Base-by-base conservation (phyloP, 768 basidiomycete species). In the Russula virescens region DNA sequence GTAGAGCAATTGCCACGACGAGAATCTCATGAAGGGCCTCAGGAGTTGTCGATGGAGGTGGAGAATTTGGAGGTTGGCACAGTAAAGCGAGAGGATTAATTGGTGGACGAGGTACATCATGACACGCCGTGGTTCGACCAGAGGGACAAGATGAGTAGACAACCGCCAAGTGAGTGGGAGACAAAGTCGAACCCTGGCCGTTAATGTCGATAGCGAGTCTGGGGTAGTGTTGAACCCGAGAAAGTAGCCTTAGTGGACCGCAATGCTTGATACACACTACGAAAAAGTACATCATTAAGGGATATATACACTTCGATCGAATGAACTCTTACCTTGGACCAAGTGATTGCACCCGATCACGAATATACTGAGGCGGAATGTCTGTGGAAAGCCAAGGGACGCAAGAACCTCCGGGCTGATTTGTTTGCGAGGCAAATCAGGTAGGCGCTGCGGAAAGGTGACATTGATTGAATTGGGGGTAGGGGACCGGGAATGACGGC, bases 81-180 rank as follows among this genome's bases (percentile, higher is more conserved):
- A 92, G 69, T 88, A 79, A 0, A 85, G 77, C 8, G 86, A 86
- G 58, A 92, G 79, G 47, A 91, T 78, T 55, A 89, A 73, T 38
- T 83, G 82, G 73, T 93, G 90, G 13, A 83, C 80, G 5, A 91
- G 85, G 66, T 81, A 85, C 56, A 91, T 50, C 28, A 52, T 63
- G 19, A 68, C 61, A 3, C 61, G 55, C 8, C 58, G 58, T n/a
- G 50, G 50, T 18, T 58, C 57, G 35, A 11, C 38, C 25, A 28
- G 67, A 52, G 5, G 66, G 53, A 1, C 58, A 57, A 40, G 63
- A 64, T 0, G 67, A 66, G 38, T 63, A 68, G 34, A 68, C 65
- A 23, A 65, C 67, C 7, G 38, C 54, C 61, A 66, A 60, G 23
- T 68, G 67, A 10, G 67, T 68, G 11, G 67, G 67, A 18, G 55